phyloP scores from a whole-genome alignment of 2,329 filamentous ascomycete species.

The Cercospora sesami region DNA sequence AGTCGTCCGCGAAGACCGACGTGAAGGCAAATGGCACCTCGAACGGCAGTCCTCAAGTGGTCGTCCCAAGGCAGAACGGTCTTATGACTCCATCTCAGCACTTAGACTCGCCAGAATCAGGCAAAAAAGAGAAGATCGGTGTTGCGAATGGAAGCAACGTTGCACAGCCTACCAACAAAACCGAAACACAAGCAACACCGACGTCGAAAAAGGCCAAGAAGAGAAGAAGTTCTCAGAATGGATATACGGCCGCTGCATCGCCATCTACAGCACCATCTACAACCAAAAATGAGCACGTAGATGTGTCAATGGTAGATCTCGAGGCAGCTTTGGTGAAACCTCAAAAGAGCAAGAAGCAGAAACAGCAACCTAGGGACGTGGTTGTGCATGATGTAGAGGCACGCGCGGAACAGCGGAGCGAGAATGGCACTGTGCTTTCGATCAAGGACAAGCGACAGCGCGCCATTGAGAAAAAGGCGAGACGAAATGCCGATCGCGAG shows the following conservation, averaged over 20 bases:
- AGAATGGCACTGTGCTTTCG: slow-evolving; percentile 5
- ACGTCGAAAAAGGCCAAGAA: slow-evolving; percentile 22
- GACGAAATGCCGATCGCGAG: slow-evolving; percentile 22
- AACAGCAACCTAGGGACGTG: background rate
- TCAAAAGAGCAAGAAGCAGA: slow-evolving; percentile 8
- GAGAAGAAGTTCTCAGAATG: slow-evolving; percentile 6
- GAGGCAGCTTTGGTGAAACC: background rate
- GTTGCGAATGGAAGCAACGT: slow-evolving; percentile 1
- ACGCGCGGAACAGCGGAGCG: slow-evolving; percentile 9
- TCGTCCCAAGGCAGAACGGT: slow-evolving; percentile 1
- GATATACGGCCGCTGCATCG: background rate
- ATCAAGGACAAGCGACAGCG: slow-evolving; percentile 26
- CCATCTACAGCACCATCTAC: background rate
- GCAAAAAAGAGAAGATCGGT: slow-evolving; percentile 9
- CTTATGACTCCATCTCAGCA: background rate
- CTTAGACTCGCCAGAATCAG: background rate
- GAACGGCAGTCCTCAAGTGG: slow-evolving; percentile 8
- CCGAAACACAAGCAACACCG: background rate
- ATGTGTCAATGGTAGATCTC: slow-evolving; percentile 9
- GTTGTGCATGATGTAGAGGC: slow-evolving; percentile 3
- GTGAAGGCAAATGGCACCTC: slow-evolving; percentile 17
- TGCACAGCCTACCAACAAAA: background rate
- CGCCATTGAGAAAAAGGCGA: slow-evolving; percentile 27
- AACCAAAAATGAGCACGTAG: background rate
- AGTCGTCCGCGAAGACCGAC: slow-evolving; percentile 22